A percentile compares a stretch with the other conserved stretches of the same genome.
Conservation (phyloP, 768 basidiomycete species). For the Lactarius trivialis region DNA sequence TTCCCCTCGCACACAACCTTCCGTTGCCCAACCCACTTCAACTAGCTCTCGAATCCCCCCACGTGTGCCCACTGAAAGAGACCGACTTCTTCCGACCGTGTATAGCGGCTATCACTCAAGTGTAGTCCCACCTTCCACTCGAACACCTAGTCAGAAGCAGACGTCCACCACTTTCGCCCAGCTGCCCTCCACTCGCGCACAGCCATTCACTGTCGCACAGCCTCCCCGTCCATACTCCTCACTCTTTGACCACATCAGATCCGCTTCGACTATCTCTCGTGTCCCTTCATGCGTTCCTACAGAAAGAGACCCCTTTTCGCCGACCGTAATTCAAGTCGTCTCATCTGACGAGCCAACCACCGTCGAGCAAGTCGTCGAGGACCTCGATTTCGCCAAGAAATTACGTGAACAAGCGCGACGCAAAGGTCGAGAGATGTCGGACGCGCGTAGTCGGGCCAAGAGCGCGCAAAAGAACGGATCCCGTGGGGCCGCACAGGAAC, state of each 20-base stretch:
- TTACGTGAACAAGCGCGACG: slow-evolving; percentile 4
- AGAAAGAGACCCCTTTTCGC: neutral
- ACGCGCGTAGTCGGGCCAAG: slow-evolving; percentile 1
- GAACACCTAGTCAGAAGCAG: neutral
- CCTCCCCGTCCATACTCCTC: neutral
- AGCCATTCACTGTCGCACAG: neutral
- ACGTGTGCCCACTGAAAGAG: neutral
- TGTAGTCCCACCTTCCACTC: neutral
- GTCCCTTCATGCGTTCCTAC: neutral
- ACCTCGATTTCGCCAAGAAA: neutral
- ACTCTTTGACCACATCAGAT: no score
- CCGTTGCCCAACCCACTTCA: neutral
- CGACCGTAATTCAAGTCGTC: no score
- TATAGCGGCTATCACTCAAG: neutral
- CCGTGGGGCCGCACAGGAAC: neutral
- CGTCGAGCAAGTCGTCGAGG: neutral
- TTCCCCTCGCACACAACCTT: neutral
- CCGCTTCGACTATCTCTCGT: neutral
- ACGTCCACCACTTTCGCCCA: neutral
- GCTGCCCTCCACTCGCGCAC: neutral
- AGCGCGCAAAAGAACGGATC: neutral
- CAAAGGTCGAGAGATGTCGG: neutral
- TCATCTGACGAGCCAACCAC: neutral
- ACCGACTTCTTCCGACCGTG: neutral
- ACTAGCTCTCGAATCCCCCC: neutral